phyloP scores from a whole-genome alignment of 2,329 filamentous ascomycete genomes.

The Cadophora gregata region DNA sequence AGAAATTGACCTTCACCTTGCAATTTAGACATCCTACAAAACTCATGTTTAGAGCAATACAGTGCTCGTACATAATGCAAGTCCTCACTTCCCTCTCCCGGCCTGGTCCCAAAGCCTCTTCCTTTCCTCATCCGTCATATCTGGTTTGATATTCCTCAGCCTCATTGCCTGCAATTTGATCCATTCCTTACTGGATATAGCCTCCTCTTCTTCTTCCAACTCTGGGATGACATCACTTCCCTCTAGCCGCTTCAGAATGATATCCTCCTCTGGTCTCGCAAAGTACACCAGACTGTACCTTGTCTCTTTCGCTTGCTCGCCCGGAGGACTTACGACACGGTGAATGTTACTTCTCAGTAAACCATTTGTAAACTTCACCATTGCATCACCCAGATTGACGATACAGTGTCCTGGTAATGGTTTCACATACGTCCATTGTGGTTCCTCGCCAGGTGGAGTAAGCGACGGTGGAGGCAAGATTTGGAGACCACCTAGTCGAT shows the following conservation, averaged over 20 bases:
- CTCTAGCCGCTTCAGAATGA: slow-evolving; percentile 40
- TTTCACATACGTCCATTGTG: slow-evolving; percentile 46
- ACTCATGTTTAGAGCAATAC: neutral
- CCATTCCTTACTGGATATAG: slow-evolving; percentile 38
- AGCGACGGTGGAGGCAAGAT: slow-evolving; percentile 42
- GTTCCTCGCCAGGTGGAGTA: slow-evolving; percentile 27
- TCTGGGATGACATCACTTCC: slow-evolving; percentile 36
- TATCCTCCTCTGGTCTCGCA: slow-evolving; percentile 55
- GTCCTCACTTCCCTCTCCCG: slow-evolving; percentile 27
- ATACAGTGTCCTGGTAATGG: slow-evolving; percentile 46
- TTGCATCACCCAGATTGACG: slow-evolving; percentile 48
- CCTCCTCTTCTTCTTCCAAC: slow-evolving; percentile 34
- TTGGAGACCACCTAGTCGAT: slow-evolving; percentile 48
- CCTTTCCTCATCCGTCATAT: slow-evolving; percentile 31
- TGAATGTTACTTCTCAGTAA: slow-evolving; percentile 45
- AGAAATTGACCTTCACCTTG: no score
- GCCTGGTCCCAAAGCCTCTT: slow-evolving; percentile 34
- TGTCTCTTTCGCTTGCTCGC: slow-evolving; percentile 33
- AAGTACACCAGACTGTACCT: slow-evolving; percentile 63
- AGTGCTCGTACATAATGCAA: neutral
- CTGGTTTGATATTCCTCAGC: slow-evolving; percentile 25
- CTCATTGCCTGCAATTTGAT: slow-evolving; percentile 37
- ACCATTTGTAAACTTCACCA: slow-evolving; percentile 45
- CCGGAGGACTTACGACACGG: slow-evolving; percentile 45
- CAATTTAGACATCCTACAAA: no score